These are phyloP conservation scores for Pythium rhizo-oryzae DNA, from an alignment of 352 stramenopile species.

Conservation along the genomic window DNA sequence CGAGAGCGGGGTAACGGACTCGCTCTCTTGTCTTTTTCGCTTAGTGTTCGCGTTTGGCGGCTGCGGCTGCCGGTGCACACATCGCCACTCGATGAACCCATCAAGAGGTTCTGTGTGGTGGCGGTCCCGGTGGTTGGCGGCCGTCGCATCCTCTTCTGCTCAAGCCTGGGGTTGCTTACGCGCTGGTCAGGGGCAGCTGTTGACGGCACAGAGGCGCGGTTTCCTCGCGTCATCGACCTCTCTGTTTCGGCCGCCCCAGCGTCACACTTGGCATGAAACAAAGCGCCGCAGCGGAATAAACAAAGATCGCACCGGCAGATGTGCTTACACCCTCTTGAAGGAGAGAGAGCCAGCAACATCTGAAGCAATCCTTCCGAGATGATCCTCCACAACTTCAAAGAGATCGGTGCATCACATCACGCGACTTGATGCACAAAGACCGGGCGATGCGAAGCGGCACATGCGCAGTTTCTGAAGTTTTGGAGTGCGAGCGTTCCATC, in stretches of 20 bases:
- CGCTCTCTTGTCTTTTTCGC: constrained; percentile 1
- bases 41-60: neutral
- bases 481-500: too few relatives aligned
- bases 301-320: neutral
- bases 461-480: neutral
- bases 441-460: neutral
- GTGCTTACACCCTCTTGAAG: neutral
- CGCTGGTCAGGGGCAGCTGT: neutral
- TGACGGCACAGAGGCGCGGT: neutral
- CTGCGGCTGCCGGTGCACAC: neutral
- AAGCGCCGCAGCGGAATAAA: neutral
- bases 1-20: neutral
- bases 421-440: neutral
- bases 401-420: neutral
- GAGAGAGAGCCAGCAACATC: neutral
- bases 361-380: neutral
- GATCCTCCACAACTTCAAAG: neutral
- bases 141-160: too few relatives aligned
- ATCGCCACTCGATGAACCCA: neutral
- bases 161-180: neutral
- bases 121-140: neutral
- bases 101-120: neutral
- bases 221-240: neutral
- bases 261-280: neutral
- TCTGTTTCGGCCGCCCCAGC: neutral